phyloP scores from a whole-genome alignment of 345 rosid species.

The Microthlaspi erraticum region DNA sequence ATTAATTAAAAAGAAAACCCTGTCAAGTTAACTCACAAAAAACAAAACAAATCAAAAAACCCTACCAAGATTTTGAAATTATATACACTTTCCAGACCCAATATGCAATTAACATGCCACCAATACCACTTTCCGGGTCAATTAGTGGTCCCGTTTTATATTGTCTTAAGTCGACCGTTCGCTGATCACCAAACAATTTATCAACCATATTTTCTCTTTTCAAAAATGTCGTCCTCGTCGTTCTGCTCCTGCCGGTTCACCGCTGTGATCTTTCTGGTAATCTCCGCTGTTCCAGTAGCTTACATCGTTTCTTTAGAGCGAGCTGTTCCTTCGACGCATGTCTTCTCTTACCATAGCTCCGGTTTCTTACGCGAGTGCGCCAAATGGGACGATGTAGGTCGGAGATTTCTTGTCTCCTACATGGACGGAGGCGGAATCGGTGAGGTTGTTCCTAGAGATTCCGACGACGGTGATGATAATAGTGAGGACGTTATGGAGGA shows the following conservation, averaged over 20 bases:
- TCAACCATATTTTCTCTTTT: neutral
- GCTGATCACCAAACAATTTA: neutral
- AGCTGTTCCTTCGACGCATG: conserved; percentile 59
- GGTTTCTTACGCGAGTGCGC: conserved; percentile 81
- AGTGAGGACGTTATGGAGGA: conserved; percentile 49
- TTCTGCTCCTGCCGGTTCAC: conserved; percentile 16
- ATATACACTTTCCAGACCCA: conserved; percentile 3
- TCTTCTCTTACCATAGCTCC: conserved; percentile 68
- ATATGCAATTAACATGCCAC: conserved; percentile 5
- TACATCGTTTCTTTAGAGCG: conserved; percentile 64
- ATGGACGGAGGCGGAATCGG: conserved; percentile 74
- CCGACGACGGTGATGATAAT: conserved; percentile 25
- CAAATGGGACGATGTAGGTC: conserved; percentile 77
- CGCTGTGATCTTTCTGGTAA: conserved; percentile 47
- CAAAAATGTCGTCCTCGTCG: conserved; percentile 32
- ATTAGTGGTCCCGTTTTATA: conserved; percentile 6
- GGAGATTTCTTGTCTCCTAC: conserved; percentile 76
- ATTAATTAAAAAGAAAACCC: too few species aligned
- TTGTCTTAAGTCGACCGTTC: neutral
- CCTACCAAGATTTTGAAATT: too few species aligned
- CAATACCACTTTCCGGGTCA: neutral
- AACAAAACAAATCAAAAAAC: too few species aligned
- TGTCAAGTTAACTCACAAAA: too few species aligned
- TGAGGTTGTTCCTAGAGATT: conserved; percentile 57
- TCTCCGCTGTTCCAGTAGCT: conserved; percentile 74